A percentile compares a stretch with the other conserved stretches of the same genome.
These are phyloP conservation scores for Aciculosporium take DNA, from an alignment of 2,329 filamentous ascomycete species.

Conservation along the genomic window DNA sequence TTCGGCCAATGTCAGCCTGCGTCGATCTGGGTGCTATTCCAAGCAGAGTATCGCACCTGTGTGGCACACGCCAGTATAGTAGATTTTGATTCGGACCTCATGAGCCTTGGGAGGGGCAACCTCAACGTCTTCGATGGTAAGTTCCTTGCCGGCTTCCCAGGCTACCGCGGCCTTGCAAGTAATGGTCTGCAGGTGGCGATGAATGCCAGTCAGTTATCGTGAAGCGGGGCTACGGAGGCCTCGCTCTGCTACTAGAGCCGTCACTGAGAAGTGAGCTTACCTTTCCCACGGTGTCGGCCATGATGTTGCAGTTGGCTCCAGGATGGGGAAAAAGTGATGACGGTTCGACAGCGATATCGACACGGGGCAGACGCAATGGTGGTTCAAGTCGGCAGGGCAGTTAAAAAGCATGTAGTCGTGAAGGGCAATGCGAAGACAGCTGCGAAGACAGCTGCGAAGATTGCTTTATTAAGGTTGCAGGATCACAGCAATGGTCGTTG, in stretches of 20 bases:
- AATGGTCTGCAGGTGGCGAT: conserved; percentile 53
- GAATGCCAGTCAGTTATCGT: not conserved
- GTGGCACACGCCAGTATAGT: conserved; percentile 98
- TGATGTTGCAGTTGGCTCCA: not conserved
- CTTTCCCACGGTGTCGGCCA: conserved; percentile 8
- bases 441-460: not conserved
- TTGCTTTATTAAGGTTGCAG: not conserved
- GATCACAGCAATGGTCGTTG: too few species aligned
- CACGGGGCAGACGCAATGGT: not conserved
- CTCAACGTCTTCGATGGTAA: conserved; percentile 83
- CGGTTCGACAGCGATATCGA: not conserved
- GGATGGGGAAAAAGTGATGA: not conserved
- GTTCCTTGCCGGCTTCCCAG: conserved; percentile 87
- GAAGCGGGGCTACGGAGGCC: conserved; percentile 5
- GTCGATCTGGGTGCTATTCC: not conserved
- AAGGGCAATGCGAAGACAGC: too few species aligned
- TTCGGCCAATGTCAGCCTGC: conserved; percentile 16
- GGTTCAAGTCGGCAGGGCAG: not conserved
- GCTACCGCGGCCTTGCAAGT: conserved; percentile 95
- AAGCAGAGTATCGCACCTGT: conserved; percentile 46
- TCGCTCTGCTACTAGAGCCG: not conserved
- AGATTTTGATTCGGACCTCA: conserved; percentile 92
- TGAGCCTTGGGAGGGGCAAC: conserved; percentile 77
- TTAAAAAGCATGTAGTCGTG: not conserved
- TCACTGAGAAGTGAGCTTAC: conserved; percentile 4